These are phyloP conservation scores for Oenanthe javanica DNA, from an alignment of 140 eudicot genomes.

Conservation along the genomic window DNA sequence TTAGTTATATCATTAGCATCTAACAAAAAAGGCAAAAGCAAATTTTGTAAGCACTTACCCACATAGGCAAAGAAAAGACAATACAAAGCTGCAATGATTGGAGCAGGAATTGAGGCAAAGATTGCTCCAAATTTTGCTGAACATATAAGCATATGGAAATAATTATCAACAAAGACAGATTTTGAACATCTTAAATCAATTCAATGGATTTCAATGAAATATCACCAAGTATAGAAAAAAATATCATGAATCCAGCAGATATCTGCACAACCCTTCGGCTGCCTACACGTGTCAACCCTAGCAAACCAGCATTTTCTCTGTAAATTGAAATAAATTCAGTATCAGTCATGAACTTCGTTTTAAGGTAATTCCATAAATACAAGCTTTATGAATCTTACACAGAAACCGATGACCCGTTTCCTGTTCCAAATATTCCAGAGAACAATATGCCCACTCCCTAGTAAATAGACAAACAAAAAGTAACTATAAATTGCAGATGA, in stretches of 20 bases:
- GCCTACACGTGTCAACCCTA: constrained; percentile 84
- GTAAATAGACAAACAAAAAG: background rate
- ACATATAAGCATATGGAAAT: background rate
- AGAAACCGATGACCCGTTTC: constrained; percentile 80
- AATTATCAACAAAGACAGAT: background rate
- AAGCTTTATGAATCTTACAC: constrained; percentile 43
- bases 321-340: constrained; percentile 5
- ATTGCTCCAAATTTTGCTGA: constrained; percentile 95
- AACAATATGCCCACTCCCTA: constrained; percentile 89
- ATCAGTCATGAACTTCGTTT: background rate
- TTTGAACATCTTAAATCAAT: background rate
- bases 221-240: constrained; percentile 87
- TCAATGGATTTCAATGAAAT: background rate
- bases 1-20: background rate
- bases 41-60: constrained; percentile 33
- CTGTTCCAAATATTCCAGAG: constrained; percentile 94
- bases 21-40: background rate
- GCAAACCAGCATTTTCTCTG: constrained; percentile 96
- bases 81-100: constrained; percentile 85
- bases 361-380: background rate
- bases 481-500: background rate
- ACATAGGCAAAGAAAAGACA: constrained; percentile 93
- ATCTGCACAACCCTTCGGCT: constrained; percentile 95
- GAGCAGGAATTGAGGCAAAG: constrained; percentile 94
- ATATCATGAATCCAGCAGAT: constrained; percentile 95